A percentile compares a stretch with the other conserved stretches of the same genome.
These are phyloP conservation scores for Rhodotorula toruloides DNA, from an alignment of 768 basidiomycete species.

Conservation along the genomic window DNA sequence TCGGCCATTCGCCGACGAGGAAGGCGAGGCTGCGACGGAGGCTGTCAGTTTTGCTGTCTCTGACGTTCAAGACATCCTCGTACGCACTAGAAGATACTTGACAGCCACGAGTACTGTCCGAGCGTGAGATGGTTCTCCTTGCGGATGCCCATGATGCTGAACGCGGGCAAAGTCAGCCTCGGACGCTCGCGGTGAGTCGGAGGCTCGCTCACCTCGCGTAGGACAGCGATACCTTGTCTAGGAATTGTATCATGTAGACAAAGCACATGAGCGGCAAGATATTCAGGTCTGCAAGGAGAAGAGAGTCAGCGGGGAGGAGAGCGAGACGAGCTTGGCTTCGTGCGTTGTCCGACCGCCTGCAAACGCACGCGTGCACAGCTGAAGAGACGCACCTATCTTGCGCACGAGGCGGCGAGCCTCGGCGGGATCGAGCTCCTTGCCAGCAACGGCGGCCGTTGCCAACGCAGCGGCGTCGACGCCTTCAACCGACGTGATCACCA, in stretches of 20 bases:
- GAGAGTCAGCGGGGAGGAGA: no score
- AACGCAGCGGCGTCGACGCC: constrained; percentile 49
- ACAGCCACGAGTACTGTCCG: constrained; percentile 24
- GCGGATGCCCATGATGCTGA: constrained; percentile 30
- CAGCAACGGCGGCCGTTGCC: constrained; percentile 44
- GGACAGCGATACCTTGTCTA: constrained; percentile 13
- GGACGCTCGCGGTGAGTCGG: no score
- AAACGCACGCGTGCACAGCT: neutral
- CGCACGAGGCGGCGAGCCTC: constrained; percentile 25
- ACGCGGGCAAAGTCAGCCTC: neutral
- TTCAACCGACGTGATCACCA: constrained; percentile 41
- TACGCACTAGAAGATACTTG: constrained; percentile 15
- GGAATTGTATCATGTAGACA: constrained; percentile 29
- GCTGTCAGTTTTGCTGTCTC: neutral
- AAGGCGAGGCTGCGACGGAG: neutral
- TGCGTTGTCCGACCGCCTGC: no score
- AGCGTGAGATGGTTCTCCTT: constrained; percentile 16
- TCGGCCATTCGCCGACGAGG: constrained; percentile 32
- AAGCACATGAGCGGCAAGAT: constrained; percentile 34
- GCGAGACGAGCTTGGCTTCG: no score
- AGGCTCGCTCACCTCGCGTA: constrained; percentile 15
- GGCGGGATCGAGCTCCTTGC: constrained; percentile 54
- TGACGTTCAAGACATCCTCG: neutral
- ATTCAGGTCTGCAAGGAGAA: constrained; percentile 7
- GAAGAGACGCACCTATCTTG: constrained; percentile 19